A percentile compares a stretch with the other conserved stretches of the same genome.
These are phyloP conservation scores for Lagenidium sp. DNA, from an alignment of 352 stramenopile genomes.

Conservation along the genomic window DNA sequence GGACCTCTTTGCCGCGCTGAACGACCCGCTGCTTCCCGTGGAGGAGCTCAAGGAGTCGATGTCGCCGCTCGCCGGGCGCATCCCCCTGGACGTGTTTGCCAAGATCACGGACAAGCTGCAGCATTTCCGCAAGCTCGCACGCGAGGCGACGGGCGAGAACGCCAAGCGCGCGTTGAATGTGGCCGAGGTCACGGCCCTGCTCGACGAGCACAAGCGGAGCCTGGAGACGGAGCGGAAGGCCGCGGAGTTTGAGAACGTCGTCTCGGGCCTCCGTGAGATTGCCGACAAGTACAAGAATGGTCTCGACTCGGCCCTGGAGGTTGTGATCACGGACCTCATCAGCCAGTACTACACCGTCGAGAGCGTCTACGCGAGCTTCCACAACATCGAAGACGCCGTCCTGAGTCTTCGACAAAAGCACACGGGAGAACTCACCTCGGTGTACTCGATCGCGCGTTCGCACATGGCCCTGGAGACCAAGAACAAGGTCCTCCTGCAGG, in stretches of 20 bases:
- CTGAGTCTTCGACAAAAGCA: conserved; percentile 87
- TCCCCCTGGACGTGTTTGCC: conserved; percentile 90
- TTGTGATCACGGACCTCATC: conserved; percentile 61
- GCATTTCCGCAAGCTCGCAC: conserved; percentile 45
- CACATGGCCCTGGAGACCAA: conserved; percentile 87
- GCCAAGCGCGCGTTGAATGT: conserved; percentile 40
- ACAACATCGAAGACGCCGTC: conserved; percentile 81
- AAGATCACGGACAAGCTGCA: conserved; percentile 82
- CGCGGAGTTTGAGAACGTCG: conserved; percentile 60
- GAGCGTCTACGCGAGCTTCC: conserved; percentile 56
- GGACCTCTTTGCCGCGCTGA: conserved; percentile 74
- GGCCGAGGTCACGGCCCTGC: conserved; percentile 34
- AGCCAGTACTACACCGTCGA: conserved; percentile 78
- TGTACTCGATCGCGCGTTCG: conserved; percentile 88
- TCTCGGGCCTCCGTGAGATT: conserved; percentile 68
- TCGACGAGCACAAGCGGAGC: conserved; percentile 57
- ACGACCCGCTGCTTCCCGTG: conserved; percentile 68
- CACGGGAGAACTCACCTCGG: conserved; percentile 67
- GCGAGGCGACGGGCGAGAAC: no score
- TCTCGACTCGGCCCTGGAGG: conserved; percentile 52
- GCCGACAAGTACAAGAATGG: conserved; percentile 70
- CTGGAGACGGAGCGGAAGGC: conserved; percentile 40
- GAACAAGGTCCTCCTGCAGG: conserved; percentile 73
- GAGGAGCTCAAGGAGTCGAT: conserved; percentile 97
- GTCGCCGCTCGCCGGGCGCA: conserved; percentile 94